Base-by-base conservation (phyloP, 495 filamentous ascomycete species). In the Aspergillus ostianus region DNA sequence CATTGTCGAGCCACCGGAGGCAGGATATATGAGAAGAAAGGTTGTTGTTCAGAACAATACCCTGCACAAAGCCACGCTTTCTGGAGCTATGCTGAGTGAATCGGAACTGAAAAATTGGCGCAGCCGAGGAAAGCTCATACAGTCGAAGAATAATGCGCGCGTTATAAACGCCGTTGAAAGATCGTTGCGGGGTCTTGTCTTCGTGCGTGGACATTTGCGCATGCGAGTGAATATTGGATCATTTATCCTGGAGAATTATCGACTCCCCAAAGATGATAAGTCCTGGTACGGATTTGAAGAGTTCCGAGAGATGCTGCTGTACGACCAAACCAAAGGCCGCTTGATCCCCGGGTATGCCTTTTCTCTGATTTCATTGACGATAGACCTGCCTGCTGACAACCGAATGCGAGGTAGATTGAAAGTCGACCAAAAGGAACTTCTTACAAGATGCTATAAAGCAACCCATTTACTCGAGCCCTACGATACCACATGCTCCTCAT, bases 181-280 rank as follows among this genome's bases (percentile, higher is more conserved):
- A 52, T 72, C 69, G 0, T 53, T 80, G n/a, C 54, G 50, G 8
- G 58, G 65, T 6, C 56, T 81, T n/a, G 60, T 65, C 4, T 71
- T 65, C 23, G 70, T 71, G 45, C 67, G 71, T 53, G 75, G 73
- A 17, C 67, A 76, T 32, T 64, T 85, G 36, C 72, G 74, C 2
- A 77, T 90, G 79, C 77, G 82, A 20, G 75, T 87, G 4, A 73
- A 80, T 32, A 80, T 90, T 47, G 88, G 87, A 0, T 71, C 74
- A 0, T 75, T 85, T 27, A 61, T 79, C 8, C 69, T 90, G 15
- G 69, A 71, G 9, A 61, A 70, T 15, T 87, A 80, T 36, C 70
- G 69, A 17, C 48, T 56, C 30, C 70, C 77, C 44, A 69, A 69
- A 13, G 70, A 72, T 20, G 71, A 60, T 13, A 70, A 72, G 32